phyloP scores from a whole-genome alignment of 1,284 basidiomycete species.

The Leccinum insolens region DNA sequence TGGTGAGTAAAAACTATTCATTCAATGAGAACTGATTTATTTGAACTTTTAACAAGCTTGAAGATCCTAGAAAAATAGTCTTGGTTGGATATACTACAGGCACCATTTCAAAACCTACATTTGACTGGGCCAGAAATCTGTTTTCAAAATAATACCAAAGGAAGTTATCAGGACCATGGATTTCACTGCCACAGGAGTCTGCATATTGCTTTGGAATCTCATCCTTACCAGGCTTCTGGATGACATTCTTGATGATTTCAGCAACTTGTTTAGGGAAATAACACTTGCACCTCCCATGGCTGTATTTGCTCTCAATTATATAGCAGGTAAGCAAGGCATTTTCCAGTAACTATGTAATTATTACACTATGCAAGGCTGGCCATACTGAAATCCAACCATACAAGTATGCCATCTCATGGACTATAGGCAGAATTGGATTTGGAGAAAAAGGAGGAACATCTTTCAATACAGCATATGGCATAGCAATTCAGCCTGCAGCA shows the following conservation, averaged over 20 bases:
- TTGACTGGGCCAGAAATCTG: too few relatives aligned
- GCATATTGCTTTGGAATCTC: background rate
- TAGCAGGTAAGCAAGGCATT: background rate
- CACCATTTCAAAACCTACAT: too few relatives aligned
- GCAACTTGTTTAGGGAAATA: background rate
- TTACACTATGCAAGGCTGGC: background rate
- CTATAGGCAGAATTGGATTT: too few relatives aligned
- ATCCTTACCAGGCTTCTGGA: background rate
- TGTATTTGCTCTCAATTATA: too few relatives aligned
- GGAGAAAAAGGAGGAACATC: too few relatives aligned
- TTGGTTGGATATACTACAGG: background rate
- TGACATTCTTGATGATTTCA: background rate
- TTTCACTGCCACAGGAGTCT: background rate
- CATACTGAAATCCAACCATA: background rate
- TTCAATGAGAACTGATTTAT: background rate
- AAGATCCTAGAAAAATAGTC: background rate
- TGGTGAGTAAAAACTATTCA: background rate
- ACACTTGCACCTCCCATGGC: background rate
- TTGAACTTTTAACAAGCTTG: background rate
- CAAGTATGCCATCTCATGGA: too few relatives aligned
- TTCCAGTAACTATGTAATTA: too few relatives aligned
- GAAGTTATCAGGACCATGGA: background rate
- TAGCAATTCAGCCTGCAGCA: too few relatives aligned
- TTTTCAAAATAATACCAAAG: too few relatives aligned
- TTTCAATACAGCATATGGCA: too few relatives aligned